A percentile compares a stretch with the other conserved stretches of the same genome.
phyloP scores from a whole-genome alignment of 192 early-diverging fungal species.

The Podila clonocystis region DNA sequence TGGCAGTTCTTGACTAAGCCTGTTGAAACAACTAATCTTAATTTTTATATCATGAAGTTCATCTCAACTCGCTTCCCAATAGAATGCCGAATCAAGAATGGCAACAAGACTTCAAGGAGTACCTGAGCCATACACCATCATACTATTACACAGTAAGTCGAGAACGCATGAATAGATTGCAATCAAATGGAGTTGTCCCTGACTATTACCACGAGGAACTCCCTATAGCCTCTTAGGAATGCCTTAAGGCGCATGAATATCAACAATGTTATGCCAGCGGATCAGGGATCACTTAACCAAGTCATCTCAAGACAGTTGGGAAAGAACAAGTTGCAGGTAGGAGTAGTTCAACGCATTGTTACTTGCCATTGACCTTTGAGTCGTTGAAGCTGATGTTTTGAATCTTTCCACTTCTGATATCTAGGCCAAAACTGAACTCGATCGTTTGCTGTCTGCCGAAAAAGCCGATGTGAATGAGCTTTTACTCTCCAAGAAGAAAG shows the following conservation, averaged over 20 bases:
- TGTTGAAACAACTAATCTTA: no score
- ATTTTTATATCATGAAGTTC: neutral
- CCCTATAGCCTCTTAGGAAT: conserved; percentile 36
- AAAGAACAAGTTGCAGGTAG: conserved; percentile 50
- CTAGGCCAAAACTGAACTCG: conserved; percentile 40
- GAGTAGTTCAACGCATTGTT: neutral
- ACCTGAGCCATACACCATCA: conserved; percentile 69
- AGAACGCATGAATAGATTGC: neutral
- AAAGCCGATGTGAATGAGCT: conserved; percentile 28
- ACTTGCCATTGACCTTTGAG: neutral
- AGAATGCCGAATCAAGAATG: conserved; percentile 59
- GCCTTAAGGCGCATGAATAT: conserved; percentile 40
- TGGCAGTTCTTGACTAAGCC: no score
- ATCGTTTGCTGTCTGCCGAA: conserved; percentile 29
- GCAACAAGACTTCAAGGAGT: conserved; percentile 67
- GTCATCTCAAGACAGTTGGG: conserved; percentile 12
- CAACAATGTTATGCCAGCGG: conserved; percentile 41
- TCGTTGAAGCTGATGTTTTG: neutral
- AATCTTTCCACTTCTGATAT: neutral
- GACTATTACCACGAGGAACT: neutral
- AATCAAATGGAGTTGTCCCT: neutral
- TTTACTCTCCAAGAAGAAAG: conserved; percentile 47
- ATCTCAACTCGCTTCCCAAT: conserved; percentile 50
- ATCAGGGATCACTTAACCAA: conserved; percentile 20
- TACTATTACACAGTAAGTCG: conserved; percentile 70